Evolutionary conservation across 805 yeast species (phyloP), one percentile per base, ranked within the genome.

Genomic region (Metschnikowia lachancei): DNA sequence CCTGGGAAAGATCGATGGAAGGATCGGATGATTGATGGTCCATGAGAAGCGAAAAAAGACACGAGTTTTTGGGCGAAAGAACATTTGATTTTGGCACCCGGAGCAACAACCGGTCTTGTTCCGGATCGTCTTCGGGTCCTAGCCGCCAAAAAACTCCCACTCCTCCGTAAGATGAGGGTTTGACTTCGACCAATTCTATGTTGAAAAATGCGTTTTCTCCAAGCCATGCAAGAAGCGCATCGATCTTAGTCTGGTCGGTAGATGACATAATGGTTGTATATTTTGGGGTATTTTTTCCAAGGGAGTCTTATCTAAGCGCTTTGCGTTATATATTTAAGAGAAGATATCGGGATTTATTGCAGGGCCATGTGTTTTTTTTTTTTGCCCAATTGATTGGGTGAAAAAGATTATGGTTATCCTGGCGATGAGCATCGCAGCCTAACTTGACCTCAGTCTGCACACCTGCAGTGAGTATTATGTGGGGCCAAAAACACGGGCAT

Each of bases 141-240:
- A 35, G 47, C 50, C 32, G 63, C 73, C 29, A 83, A 60, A 85
- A 85, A 0, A 89, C 92, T 6, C 96, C 96, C 2, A 80, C 53
- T 1, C 95, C 95, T 2, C 87, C 89, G 2, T 67, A 49, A 3
- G 64, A 53, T 0, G 88, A 80, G n/a, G 55, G 33, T 26, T 42
- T 50, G 30, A 63, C 69, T 1, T 85, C 62, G 32, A 70, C 69
- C 10, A 84, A 59, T 1, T 70, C 74, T 5, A 74, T 62, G 48
- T 79, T 74, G 77, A 88, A 80, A 49, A 70, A 74, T 1, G 84
- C 76, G 43, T 79, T 74, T 43, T 78, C 74, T 3, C 62, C 52
- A n/a, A 86, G 73, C 86, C 94, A 87, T 12, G 61, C 49, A 13
- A 74, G 40, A 10, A 78, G 65, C 18, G 53, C 64, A 18, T 57